phyloP scores from a whole-genome alignment of 208 protist species.

The Borovskyia barvae region DNA sequence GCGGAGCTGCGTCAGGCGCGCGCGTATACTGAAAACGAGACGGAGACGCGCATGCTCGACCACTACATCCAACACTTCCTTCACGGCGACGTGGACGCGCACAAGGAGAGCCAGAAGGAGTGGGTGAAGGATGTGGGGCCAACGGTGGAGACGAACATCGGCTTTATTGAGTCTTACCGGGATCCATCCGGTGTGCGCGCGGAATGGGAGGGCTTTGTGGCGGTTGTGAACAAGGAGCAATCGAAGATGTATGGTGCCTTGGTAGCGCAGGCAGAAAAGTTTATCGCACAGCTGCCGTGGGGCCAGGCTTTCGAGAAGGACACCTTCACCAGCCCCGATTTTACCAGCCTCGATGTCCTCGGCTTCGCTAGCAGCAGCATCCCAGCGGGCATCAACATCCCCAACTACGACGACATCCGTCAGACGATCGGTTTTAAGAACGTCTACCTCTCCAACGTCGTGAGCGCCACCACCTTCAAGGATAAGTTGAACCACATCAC shows the following conservation, averaged over 20 bases:
- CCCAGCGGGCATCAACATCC: slow-evolving; percentile 91
- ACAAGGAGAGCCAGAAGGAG: slow-evolving; percentile 84
- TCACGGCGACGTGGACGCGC: slow-evolving; percentile 73
- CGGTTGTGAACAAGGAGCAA: slow-evolving; percentile 89
- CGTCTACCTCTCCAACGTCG: slow-evolving; percentile 90
- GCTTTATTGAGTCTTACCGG: slow-evolving; percentile 94
- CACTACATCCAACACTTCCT: slow-evolving; percentile 87
- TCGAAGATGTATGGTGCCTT: slow-evolving; percentile 70
- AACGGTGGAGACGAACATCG: slow-evolving; percentile 93
- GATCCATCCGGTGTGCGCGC: slow-evolving; percentile 88
- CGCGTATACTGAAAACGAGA: slow-evolving; percentile 70
- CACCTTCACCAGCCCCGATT: slow-evolving; percentile 86
- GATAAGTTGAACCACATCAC: slow-evolving; percentile 76
- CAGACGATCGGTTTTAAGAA: slow-evolving; percentile 93
- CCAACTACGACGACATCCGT: slow-evolving; percentile 92
- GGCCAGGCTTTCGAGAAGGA: slow-evolving; percentile 86
- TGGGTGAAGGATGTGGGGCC: slow-evolving; percentile 93
- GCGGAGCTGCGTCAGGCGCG: slow-evolving; percentile 48
- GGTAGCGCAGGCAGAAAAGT: slow-evolving; percentile 60
- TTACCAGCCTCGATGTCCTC: slow-evolving; percentile 91
- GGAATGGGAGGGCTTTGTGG: slow-evolving; percentile 93
- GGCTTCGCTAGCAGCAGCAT: slow-evolving; percentile 87
- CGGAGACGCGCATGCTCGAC: slow-evolving; percentile 83
- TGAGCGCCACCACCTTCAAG: slow-evolving; percentile 56
- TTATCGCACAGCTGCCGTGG: slow-evolving; percentile 88